Base-by-base conservation (phyloP, 1,284 basidiomycete genomes). In the Lentinula novae-zelandiae region DNA sequence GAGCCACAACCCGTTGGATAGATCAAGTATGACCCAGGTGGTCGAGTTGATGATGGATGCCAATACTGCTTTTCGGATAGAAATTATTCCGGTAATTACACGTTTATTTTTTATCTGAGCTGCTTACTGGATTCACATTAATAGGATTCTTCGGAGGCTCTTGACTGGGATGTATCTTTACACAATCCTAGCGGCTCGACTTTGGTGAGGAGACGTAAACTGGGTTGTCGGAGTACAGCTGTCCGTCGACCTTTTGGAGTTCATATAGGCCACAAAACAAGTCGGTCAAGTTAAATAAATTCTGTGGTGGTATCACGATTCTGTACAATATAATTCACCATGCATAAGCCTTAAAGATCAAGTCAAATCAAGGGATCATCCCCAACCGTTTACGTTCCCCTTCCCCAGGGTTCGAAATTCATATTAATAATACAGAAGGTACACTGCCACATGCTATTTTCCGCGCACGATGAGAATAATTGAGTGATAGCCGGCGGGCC, bases 21-120 rank as follows among this genome's bases (percentile, higher is more conserved):
- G 61, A 17, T 53, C 61, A 10, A 39, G n/a, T 15, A 59, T 62
- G 48, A 34, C 57, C 5, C 46, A 44, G 10, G 57, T 60, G n/a
- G 39, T 60, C 27, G 36, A 54, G 52, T 40, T 60, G 53, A 62
- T 62, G 61, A 54, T 55, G 38, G 38, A 33, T 50, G 57, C 39
- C 17, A 55, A 59, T 54, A 22, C 17, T 33, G 46, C 50, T 38
- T 50, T 58, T 57, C 20, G 40, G 36, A 38, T 38, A 6, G 40
- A 46, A 40, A 13, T 60, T 22, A n/a, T 53, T 56, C 20, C 53
- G 15, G 60, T 60, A 5, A 38, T 53, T 31, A 22, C 36, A 27
- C 27, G 27, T 36, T 27, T 22, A 22, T 17, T 53, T 53, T 17
- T 27, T 2, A 22, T 53, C 38, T 38, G 6, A 38, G 36, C 20